Base-by-base conservation (phyloP, 257 asterid species). In the Solanum neorickii region DNA sequence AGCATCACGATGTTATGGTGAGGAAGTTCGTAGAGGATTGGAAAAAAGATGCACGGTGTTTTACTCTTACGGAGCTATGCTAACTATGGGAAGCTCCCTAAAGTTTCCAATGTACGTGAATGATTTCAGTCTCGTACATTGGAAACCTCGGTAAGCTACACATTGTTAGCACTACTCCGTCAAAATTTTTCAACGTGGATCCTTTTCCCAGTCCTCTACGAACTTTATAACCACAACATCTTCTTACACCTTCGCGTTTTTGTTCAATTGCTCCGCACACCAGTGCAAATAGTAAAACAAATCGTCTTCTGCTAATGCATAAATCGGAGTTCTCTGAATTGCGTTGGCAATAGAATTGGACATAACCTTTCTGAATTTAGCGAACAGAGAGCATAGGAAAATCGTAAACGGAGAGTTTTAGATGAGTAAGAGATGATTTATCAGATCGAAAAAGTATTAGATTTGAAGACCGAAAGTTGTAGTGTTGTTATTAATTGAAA, bases 321-420 rank as follows among this genome's bases (percentile, higher is more conserved):
- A 52, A 52, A 49, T 49, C 16, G 2, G 65, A 56, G 3, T 56
- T 56, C n/a, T 88, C 91, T 60, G 93, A 59, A 20, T 59, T 59
- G 66, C 12, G 6, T 59, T 59, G 66, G 27, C 66, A 18, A n/a
- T 94, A 14, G 29, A 94, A 90, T 21, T 93, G 91, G 0, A 93
- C 78, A 31, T 93, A 87, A 23, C 95, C 97, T 83, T 94, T 94
- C 42, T 94, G 98, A 87, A 94, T 95, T 89, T 95, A 94, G 89
- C 93, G 94, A 74, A 94, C 91, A 44, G 96, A 94, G 37, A 94
- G 94, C 98, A 94, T 93, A 1, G 93, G 96, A 2, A 94, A 93
- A 85, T 95, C 97, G 8, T 95, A 94, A 27, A 94, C 95, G 0
- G 95, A 95, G 87, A 95, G 93, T 69, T 95, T 92, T 21, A 93